Conservation (phyloP, 805 yeast genomes). For the Lipomyces kockii region DNA sequence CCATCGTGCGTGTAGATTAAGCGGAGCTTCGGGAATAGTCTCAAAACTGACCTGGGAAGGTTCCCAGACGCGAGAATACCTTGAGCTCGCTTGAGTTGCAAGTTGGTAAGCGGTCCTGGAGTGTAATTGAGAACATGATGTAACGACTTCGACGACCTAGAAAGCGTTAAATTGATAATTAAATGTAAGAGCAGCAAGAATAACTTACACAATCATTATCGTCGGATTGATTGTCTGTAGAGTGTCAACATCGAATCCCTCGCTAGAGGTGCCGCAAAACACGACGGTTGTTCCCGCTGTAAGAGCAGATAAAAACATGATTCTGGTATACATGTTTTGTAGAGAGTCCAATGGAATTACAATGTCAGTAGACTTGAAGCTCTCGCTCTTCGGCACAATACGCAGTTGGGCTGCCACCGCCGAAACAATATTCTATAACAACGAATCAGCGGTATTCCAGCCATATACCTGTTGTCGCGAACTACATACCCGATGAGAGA, state of each 20-base stretch:
- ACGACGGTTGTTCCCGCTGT: constrained; percentile 38
- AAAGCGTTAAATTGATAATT: background rate
- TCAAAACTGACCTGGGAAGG: constrained; percentile 17
- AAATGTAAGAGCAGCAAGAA: background rate
- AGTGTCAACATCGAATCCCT: constrained; percentile 21
- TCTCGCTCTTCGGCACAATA: constrained; percentile 43
- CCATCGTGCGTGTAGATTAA: constrained; percentile 29
- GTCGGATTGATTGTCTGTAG: constrained; percentile 17
- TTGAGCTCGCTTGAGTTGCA: constrained; percentile 20
- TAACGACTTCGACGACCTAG: constrained; percentile 6
- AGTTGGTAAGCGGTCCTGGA: background rate
- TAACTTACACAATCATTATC: constrained; percentile 19
- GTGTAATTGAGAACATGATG: background rate
- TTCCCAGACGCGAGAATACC: constrained; percentile 28
- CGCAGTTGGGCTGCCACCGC: constrained; percentile 48
- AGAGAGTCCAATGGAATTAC: constrained; percentile 43
- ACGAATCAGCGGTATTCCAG: background rate
- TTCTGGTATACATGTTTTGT: constrained; percentile 39
- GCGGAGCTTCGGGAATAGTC: constrained; percentile 15
- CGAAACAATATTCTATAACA: constrained; percentile 40
- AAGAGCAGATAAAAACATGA: constrained; percentile 44
- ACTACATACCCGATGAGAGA: constrained; percentile 20
- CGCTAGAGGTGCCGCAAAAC: constrained; percentile 27
- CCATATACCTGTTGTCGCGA: background rate
- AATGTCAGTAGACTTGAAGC: constrained; percentile 41